These are phyloP conservation scores for Arxiozyma heterogenica DNA, from an alignment of 1,139 yeast genomes.

Conservation along the genomic window DNA sequence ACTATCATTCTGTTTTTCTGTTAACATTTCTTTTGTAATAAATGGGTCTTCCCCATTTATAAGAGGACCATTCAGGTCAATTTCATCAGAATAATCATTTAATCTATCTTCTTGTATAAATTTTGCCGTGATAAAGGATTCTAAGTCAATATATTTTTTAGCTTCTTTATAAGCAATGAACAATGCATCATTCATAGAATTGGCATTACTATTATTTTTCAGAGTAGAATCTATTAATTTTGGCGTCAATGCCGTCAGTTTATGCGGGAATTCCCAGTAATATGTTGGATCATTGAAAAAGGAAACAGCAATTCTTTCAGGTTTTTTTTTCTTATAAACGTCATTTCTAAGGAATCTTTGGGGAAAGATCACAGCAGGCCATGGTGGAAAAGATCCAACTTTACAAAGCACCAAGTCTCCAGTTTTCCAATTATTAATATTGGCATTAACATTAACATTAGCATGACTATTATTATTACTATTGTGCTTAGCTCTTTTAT, in stretches of 20 bases:
- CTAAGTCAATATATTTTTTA: conserved; percentile 16
- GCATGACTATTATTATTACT: conserved; percentile 6
- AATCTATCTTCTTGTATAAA: conserved; percentile 21
- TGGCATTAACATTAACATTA: conserved; percentile 6
- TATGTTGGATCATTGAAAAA: conserved; percentile 32
- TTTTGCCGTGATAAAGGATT: conserved; percentile 21
- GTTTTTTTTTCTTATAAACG: conserved; percentile 23
- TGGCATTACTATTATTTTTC: conserved; percentile 7
- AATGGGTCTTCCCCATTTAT: conserved; percentile 27
- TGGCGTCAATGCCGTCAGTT: conserved; percentile 18
- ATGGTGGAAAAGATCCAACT: conserved; percentile 31
- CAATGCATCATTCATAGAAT: conserved; percentile 16
- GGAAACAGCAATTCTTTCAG: conserved; percentile 29
- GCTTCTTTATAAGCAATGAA: conserved; percentile 28
- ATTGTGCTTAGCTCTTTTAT: neutral
- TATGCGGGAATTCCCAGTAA: conserved; percentile 30
- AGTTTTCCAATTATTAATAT: conserved; percentile 17
- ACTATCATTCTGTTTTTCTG: neutral
- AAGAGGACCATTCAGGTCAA: conserved; percentile 10
- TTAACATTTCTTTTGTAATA: conserved; percentile 8
- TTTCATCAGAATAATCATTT: conserved; percentile 17
- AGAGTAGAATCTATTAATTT: conserved; percentile 15
- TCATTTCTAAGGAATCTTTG: conserved; percentile 26
- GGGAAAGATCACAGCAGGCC: conserved; percentile 35
- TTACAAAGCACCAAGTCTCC: conserved; percentile 33